A percentile compares a stretch with the other conserved stretches of the same genome.
Evolutionary conservation across 176 grass and related monocot species (phyloP).

Genomic region (Thalia dealbata): DNA sequence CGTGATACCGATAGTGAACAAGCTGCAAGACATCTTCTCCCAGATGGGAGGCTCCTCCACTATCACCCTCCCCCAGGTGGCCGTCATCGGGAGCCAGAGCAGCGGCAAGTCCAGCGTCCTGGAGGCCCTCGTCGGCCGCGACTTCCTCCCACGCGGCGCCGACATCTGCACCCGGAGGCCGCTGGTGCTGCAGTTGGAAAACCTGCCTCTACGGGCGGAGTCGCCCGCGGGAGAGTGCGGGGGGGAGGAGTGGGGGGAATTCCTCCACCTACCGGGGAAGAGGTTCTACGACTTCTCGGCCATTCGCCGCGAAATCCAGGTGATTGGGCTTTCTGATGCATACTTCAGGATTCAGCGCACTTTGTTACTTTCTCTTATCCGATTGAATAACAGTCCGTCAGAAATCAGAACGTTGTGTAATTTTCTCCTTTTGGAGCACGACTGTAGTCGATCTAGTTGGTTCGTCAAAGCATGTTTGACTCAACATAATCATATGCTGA

Average conservation of each 20-base stretch:
- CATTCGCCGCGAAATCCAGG: conserved; percentile 90
- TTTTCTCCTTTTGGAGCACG: background rate
- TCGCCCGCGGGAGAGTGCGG: conserved; percentile 28
- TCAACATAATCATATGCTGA: background rate
- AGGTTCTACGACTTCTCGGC: conserved; percentile 79
- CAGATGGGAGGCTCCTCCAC: conserved; percentile 78
- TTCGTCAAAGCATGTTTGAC: background rate
- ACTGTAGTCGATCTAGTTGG: background rate
- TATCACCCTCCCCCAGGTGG: conserved; percentile 87
- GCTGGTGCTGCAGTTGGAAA: conserved; percentile 83
- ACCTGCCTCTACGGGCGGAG: conserved; percentile 38
- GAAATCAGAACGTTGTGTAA: background rate
- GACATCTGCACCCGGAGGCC: conserved; percentile 93
- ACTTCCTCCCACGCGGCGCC: conserved; percentile 88
- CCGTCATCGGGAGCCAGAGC: conserved; percentile 92
- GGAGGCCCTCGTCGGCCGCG: conserved; percentile 82
- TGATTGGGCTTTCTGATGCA: conserved; percentile 10
- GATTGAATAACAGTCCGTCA: background rate
- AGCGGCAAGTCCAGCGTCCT: conserved; percentile 96
- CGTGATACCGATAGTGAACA: conserved; percentile 98
- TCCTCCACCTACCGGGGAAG: conserved; percentile 64
- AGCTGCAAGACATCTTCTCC: conserved; percentile 95
- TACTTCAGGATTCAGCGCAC: background rate
- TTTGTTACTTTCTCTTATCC: background rate
- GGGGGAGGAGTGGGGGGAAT: conserved; percentile 90